phyloP scores from a whole-genome alignment of 2,329 filamentous ascomycete species.

The Pseudocercospora fuligena region DNA sequence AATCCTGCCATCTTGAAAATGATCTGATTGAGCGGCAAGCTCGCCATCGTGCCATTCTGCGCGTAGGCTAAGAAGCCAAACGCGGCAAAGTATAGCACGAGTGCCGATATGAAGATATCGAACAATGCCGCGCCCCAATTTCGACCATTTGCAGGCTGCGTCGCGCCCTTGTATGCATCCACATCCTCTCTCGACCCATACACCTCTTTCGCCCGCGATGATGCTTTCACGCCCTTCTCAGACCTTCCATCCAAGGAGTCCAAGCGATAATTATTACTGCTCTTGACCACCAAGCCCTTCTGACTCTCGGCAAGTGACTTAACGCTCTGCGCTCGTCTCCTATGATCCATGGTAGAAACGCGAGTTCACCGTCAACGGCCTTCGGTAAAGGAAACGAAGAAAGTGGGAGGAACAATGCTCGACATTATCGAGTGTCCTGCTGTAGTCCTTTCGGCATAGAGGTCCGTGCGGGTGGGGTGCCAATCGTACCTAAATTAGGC shows the following conservation, averaged over 20 bases:
- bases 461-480: no score
- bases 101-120: background rate
- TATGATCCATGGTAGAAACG: background rate
- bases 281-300: conserved; percentile 6
- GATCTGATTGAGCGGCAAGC: conserved; percentile 8
- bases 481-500: no score
- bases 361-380: background rate
- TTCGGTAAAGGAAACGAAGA: background rate
- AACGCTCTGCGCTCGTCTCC: conserved; percentile 7
- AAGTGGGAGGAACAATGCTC: background rate
- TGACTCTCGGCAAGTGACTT: conserved; percentile 7
- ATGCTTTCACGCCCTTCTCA: background rate
- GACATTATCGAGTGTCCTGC: background rate
- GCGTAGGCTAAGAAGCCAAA: conserved; percentile 1
- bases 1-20: conserved; percentile 7
- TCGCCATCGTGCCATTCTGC: conserved; percentile 4
- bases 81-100: background rate
- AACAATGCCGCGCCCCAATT: conserved; percentile 4
- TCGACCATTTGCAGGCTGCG: background rate
- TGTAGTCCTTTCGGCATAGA: no score
- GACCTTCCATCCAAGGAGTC: conserved; percentile 4
- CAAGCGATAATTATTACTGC: conserved; percentile 2
- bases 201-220: background rate
- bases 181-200: background rate
- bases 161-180: conserved; percentile 2